Evolutionary conservation across 768 basidiomycete genomes (phyloP).

Genomic region (Exidia glandulosa): DNA sequence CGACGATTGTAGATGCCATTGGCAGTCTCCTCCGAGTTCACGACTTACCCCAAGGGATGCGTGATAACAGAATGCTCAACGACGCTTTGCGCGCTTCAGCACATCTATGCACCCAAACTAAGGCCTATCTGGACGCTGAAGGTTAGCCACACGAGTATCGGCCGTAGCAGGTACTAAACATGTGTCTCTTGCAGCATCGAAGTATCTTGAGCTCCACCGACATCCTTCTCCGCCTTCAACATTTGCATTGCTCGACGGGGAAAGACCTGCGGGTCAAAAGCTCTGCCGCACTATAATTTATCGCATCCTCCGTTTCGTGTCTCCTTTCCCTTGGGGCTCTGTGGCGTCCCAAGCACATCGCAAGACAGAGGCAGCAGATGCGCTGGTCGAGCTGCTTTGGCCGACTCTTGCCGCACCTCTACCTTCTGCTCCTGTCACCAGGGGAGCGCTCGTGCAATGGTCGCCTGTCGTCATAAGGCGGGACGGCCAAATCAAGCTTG

Average conservation of each 20-base stretch:
- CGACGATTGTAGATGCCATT: too few relatives aligned
- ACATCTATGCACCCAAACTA: background rate
- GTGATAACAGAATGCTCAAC: too few relatives aligned
- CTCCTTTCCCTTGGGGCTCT: conserved; percentile 69
- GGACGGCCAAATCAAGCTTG: conserved; percentile 2
- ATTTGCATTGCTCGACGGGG: conserved; percentile 17
- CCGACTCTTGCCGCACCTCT: conserved; percentile 6
- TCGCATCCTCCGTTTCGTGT: conserved; percentile 53
- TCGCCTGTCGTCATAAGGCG: conserved; percentile 23
- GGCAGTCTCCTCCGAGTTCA: too few relatives aligned
- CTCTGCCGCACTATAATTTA: conserved; percentile 17
- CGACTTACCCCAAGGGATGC: too few relatives aligned
- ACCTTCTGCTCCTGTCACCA: conserved; percentile 5
- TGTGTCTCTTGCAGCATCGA: conserved; percentile 33
- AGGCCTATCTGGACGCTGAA: conserved; percentile 23
- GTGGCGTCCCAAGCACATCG: conserved; percentile 50
- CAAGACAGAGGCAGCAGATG: conserved; percentile 31
- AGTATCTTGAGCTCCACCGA: background rate
- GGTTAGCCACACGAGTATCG: conserved; percentile 24
- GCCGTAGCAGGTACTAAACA: conserved; percentile 31
- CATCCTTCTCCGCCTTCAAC: conserved; percentile 30
- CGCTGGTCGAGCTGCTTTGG: conserved; percentile 43
- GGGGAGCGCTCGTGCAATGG: conserved; percentile 58
- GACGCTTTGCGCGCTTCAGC: too few relatives aligned
- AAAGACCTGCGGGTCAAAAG: conserved; percentile 10